Base-by-base conservation (phyloP, 495 filamentous ascomycete species). In the Penicilliopsis zonata region DNA sequence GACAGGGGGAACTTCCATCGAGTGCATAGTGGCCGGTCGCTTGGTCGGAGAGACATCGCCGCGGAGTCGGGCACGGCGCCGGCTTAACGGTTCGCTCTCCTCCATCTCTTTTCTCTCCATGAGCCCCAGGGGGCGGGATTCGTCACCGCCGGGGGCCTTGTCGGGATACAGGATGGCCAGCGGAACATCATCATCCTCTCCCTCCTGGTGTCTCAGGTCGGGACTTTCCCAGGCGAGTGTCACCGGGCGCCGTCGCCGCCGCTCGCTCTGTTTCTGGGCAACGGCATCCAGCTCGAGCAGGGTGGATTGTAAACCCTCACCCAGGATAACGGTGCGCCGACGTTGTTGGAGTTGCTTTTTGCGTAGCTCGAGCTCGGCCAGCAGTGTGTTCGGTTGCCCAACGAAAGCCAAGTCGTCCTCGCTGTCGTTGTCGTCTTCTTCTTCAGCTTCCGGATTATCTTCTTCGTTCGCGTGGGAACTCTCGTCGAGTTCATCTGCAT, bases 141-240 rank as follows among this genome's bases (percentile, higher is more conserved):
- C 69, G 22, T 72, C 69, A 6, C 62, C 49, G 8, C 63, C 54
- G 8, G 64, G 55, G n/a, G 67, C 49, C 42, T 76, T 77, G 13
- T 70, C 63, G 1, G 76, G 71, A 43, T 71, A 83, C 12, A 98
- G 63, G 52, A 94, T 65, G 13, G 76, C 90, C 13, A 98, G 67
- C 5, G 90, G 90, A 9, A 94, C 80, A 36, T 84, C 79, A 18
- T 94, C 86, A 24, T 72, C 70, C 18, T 76, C 72, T 6, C 55
- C 64, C 12, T 63, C 50, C 16, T 57, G 56, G 7, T 47, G 46
- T 5, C 48, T 41, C 19, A 50, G 38, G 18, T 65, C 53, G 5
- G 74, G 72, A 35, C 79, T 75, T 52, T 95, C 86, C 90, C 92
- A 98, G 4, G 92, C 90, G 8, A 98, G 67, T 34, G 80, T 78